Evolutionary conservation across 2,329 filamentous ascomycete species (phyloP), one percentile per base, ranked within the genome.

Genomic region (Macroventuria anomochaeta): DNA sequence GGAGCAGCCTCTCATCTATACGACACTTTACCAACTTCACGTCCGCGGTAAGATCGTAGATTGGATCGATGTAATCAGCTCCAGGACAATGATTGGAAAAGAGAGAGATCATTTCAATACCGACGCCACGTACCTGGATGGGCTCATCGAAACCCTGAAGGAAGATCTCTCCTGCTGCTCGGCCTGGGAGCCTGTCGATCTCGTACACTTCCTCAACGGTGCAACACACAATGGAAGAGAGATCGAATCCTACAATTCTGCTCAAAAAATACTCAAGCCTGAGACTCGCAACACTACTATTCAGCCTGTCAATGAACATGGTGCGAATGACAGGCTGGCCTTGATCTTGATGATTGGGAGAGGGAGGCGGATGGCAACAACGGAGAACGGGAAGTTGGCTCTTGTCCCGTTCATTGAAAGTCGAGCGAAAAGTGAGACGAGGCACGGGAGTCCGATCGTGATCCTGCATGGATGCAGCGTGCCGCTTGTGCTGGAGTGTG

Each of bases 401-500:
- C 44, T 67, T n/a, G 47, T 52, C 41, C 58, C 60, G 7, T 55
- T 48, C n/a, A 40, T 64, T 28, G 59, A 46, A 2, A 61, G 46
- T 17, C 38, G 25, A 17, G 42, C 41, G 0, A 17, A 33, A 20
- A 20, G 8, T 11, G 46, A 17, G 28, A 33, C 31, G 3, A 25
- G 17, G 28, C 43, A 37, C 17, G 58, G 60, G 3, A 57, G 46
- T 18, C 41, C 25, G 15, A 58, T 61, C 29, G 61, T 50, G 5
- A 23, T 63, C 7, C 13, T 63, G 34, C 58, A 64, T 52, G 59
- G 58, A 13, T 67, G 58, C 37, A 59, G 29, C 11, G 59, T 65
- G 1, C 55, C 56, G 4, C 36, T 66, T 13, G 40, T 67, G n/a
- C 39, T 61, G 17, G 36, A 63, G 5, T 33, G 28, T 17, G 38